Evolutionary conservation across 176 grass and related monocot species (phyloP).

Genomic region (Bromus sterilis): DNA sequence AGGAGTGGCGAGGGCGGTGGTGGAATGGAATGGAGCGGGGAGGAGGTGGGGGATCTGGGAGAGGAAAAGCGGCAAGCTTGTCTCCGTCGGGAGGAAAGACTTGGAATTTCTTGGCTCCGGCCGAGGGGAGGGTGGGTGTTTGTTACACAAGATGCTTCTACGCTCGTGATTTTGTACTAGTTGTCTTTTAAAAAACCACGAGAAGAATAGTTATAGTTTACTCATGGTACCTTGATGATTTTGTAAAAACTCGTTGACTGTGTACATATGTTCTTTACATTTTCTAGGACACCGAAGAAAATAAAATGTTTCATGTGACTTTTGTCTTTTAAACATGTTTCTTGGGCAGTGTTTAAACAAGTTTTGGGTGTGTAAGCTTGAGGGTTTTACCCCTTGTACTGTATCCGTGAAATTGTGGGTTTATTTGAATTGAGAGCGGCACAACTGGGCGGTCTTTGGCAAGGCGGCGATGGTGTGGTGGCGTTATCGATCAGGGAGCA

Average conservation of each 20-base stretch:
- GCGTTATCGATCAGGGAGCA: no score
- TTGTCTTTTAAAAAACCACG: background rate
- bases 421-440: no score
- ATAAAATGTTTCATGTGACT: background rate
- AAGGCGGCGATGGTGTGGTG: no score
- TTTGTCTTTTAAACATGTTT: background rate
- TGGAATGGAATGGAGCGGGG: background rate
- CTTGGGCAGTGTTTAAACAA: background rate
- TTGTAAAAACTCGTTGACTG: background rate
- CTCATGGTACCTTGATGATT: background rate
- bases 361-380: background rate
- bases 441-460: no score
- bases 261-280: background rate
- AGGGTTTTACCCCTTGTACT: background rate
- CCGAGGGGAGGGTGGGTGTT: conserved; percentile 8
- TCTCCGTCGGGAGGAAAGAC: conserved; percentile 2
- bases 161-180: conserved; percentile 6
- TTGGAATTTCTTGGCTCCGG: conserved; percentile 13
- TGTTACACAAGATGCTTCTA: conserved; percentile 30
- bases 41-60: conserved; percentile 28
- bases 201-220: background rate
- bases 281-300: background rate
- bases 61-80: conserved; percentile 25
- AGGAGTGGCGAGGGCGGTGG: background rate
- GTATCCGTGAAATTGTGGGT: background rate